Base-by-base conservation (phyloP, 225 moss, liverwort and hornwort species). In the Takakia lepidozioides region DNA sequence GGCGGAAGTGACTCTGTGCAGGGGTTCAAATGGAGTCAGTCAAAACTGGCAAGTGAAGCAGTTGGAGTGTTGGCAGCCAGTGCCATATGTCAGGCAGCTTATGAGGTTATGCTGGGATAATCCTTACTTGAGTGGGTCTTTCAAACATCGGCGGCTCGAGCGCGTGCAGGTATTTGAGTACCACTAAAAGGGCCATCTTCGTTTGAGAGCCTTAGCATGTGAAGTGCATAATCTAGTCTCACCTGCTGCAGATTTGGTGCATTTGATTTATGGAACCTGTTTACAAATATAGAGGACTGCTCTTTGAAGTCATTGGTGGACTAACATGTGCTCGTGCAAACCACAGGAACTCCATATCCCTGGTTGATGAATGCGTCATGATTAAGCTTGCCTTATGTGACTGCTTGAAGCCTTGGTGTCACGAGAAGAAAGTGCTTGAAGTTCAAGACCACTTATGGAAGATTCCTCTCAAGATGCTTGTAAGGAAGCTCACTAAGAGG, bases 281-380 rank as follows among this genome's bases (percentile, higher is more conserved):
- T n/a, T n/a, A n/a, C n/a, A n/a, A n/a, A n/a, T n/a, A n/a, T n/a
- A n/a, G n/a, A n/a, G n/a, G n/a, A n/a, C n/a, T n/a, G n/a, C n/a
- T n/a, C n/a, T n/a, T n/a, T n/a, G n/a, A n/a, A n/a, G n/a, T n/a
- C n/a, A n/a, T n/a, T n/a, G n/a, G n/a, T n/a, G n/a, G n/a, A n/a
- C n/a, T n/a, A n/a, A n/a, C n/a, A n/a, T n/a, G n/a, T n/a, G n/a
- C n/a, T n/a, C n/a, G n/a, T n/a, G n/a, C n/a, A n/a, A 17, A 47
- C 43, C 29, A 43, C 76, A 95, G 90, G 84, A 87, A 62, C 87
- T 90, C 20, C 76, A 90, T 46, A 82, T 80, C 45, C 90, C 90
- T 29, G 2, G 27, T 57, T 36, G 95, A 98, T 68, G 68, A 77
- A 45, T 71, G 80, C 60, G 76, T 50, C 39, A 78, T 76, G 24